Evolutionary conservation across 2,329 filamentous ascomycete genomes (phyloP), one percentile per base, ranked within the genome.

Genomic region (Apiospora kogelbergensis): DNA sequence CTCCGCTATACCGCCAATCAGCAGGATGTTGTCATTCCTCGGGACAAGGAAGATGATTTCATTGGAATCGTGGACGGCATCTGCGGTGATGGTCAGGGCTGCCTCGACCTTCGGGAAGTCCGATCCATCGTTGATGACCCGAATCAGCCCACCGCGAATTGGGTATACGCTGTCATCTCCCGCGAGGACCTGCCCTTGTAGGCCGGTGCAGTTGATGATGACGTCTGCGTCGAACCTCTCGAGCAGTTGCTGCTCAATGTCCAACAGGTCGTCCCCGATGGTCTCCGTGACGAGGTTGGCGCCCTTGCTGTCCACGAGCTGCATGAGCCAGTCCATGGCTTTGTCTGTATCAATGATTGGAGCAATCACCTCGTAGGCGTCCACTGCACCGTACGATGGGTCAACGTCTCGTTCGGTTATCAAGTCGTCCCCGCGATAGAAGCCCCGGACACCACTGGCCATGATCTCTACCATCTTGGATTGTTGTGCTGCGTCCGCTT

Each of bases 321-420:
- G 73, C 70, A 78, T 82, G 65, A 84, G 74, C 75, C 79, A 84
- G 26, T 72, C 70, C 81, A 84, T 84, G 40, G 78, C 78, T 48
- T 76, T 71, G 71, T 84, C 82, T 0, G 83, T 84, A 71, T 85
- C 82, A 69, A 85, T 84, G 67, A 84, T 76, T 0, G 82, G 83
- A 1, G 82, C 80, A 63, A 82, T 74, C 65, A 82, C 73, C 70
- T 84, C 80, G 70, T 84, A 84, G 6, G 82, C 83, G 66, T 84
- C 81, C 4, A 81, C 78, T 15, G 76, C 78, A 10, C 79, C 79
- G 68, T 81, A 80, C 0, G 69, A 68, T 9, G 73, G 74, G 69
- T 80, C 73, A 30, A 82, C 71, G 15, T 76, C 70, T 17, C 76
- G 73, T 65, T 82, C 77, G n/a, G 79, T 74, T 67, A 82, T 77